Evolutionary conservation across 768 basidiomycete species (phyloP).

Genomic region (Boletus eberwhitei): DNA sequence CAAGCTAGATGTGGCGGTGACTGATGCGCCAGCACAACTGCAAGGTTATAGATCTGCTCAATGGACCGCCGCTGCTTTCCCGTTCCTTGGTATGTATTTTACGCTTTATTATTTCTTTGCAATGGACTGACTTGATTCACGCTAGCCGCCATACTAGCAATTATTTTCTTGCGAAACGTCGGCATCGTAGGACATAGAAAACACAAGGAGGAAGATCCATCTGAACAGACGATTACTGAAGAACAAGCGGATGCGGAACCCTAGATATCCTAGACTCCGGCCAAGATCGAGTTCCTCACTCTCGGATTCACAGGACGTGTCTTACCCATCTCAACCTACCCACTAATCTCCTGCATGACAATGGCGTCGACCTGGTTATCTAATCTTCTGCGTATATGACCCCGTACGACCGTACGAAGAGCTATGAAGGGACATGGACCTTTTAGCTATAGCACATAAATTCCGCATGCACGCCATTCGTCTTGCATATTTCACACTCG

Average conservation of each 20-base stretch:
- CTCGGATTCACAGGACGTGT: not conserved
- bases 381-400: not conserved
- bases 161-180: constrained; percentile 38
- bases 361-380: not conserved
- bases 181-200: constrained; percentile 38
- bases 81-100: constrained; percentile 44
- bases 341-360: constrained; percentile 1
- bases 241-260: not conserved
- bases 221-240: constrained; percentile 23
- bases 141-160: constrained; percentile 32
- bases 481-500: not conserved
- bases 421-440: not conserved
- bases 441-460: not conserved
- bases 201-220: constrained; percentile 7
- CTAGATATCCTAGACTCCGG: not conserved
- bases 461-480: not conserved
- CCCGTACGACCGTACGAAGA: constrained; percentile 5
- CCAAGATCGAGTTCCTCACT: not conserved
- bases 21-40: constrained; percentile 38
- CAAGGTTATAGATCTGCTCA: constrained; percentile 58
- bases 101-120: not conserved
- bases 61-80: constrained; percentile 64
- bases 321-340: not conserved
- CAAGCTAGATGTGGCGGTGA: constrained; percentile 31
- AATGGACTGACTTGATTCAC: not conserved